phyloP scores from a whole-genome alignment of 352 stramenopile species.

The Phytophthora cryptogea region DNA sequence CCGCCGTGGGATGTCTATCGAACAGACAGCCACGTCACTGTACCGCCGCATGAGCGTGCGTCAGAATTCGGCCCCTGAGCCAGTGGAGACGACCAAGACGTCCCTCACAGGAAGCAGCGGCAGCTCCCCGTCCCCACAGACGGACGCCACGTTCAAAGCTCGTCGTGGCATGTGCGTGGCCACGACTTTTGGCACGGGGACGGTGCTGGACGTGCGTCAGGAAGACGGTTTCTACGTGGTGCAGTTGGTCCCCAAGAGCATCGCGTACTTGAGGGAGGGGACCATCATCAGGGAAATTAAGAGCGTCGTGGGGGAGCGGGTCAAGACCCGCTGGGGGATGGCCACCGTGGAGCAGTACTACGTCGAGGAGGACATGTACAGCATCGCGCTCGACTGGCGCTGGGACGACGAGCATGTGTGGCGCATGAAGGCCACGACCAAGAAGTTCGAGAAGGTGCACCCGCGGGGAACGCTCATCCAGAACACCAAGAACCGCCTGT shows the following conservation, averaged over 20 bases:
- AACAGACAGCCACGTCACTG: slow-evolving; percentile 53
- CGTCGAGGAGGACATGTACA: slow-evolving; percentile 90
- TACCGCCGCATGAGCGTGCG: slow-evolving; percentile 61
- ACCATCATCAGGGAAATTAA: slow-evolving; percentile 83
- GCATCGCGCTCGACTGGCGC: slow-evolving; percentile 85
- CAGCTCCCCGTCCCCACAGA: slow-evolving; percentile 32
- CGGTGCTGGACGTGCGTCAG: slow-evolving; percentile 67
- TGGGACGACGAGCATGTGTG: slow-evolving; percentile 90
- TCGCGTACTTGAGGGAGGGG: slow-evolving; percentile 72
- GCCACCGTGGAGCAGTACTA: slow-evolving; percentile 87
- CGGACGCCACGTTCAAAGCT: slow-evolving; percentile 46
- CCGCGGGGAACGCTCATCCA: slow-evolving; percentile 68
- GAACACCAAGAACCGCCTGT: slow-evolving; percentile 81
- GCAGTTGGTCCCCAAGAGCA: slow-evolving; percentile 71
- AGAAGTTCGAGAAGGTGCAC: slow-evolving; percentile 87
- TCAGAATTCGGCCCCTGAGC: slow-evolving; percentile 42
- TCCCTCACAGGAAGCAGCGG: slow-evolving; percentile 33
- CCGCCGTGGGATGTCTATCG: slow-evolving; percentile 55
- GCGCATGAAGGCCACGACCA: slow-evolving; percentile 90
- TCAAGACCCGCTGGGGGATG: slow-evolving; percentile 86
- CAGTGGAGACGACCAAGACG: slow-evolving; percentile 22
- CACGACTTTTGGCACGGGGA: slow-evolving; percentile 78
- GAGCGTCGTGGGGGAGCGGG: slow-evolving; percentile 78
- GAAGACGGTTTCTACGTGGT: slow-evolving; percentile 82
- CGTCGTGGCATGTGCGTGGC: slow-evolving; percentile 70